These are phyloP conservation scores for Mycotypha africana DNA, from an alignment of 371 early-diverging fungal species.

Conservation along the genomic window DNA sequence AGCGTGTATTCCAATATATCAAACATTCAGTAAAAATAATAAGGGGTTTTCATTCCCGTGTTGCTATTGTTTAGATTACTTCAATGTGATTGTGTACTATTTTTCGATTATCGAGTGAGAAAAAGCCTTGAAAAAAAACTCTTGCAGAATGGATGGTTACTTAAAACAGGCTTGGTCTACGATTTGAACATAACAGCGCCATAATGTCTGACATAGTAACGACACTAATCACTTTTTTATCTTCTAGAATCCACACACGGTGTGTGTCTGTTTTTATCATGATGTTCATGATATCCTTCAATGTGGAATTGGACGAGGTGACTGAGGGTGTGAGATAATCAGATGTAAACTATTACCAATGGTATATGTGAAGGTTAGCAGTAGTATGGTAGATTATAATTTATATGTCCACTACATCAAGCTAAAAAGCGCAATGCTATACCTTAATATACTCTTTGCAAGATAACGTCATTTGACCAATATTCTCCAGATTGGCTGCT, in stretches of 20 bases:
- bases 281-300: constrained; percentile 26
- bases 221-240: constrained; percentile 35
- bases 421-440: too few species aligned
- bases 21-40: too few species aligned
- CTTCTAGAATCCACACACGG: constrained; percentile 49
- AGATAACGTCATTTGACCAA: constrained; percentile 31
- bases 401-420: too few species aligned
- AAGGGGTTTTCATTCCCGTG: too few species aligned
- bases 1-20: too few species aligned
- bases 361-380: background rate
- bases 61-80: too few species aligned
- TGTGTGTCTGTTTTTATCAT: constrained; percentile 43
- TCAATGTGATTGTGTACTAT: too few species aligned
- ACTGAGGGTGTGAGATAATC: constrained; percentile 20
- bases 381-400: background rate
- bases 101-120: too few species aligned
- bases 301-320: constrained; percentile 21
- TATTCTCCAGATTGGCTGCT: constrained; percentile 33
- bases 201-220: constrained; percentile 56
- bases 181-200: constrained; percentile 21
- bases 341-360: constrained; percentile 7
- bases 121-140: too few species aligned
- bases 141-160: too few species aligned
- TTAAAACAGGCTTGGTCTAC: constrained; percentile 11
- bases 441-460: constrained; percentile 48